Conservation (phyloP, 768 basidiomycete species). For the Boletus vinaceobasis region DNA sequence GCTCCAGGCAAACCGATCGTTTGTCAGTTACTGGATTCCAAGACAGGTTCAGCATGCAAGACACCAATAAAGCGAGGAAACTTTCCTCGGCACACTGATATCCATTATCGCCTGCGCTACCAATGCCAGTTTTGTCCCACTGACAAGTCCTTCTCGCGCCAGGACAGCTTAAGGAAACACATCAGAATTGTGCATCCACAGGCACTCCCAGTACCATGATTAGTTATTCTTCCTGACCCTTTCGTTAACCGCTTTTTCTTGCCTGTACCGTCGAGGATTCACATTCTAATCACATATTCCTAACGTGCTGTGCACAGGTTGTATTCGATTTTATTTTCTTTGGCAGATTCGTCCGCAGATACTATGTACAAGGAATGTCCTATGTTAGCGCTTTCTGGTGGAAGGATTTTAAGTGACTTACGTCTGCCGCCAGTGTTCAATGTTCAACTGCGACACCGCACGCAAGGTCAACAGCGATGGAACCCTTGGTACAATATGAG, state of each 20-base stretch:
- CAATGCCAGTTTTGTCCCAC: slow-evolving; percentile 11
- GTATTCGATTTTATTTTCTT: not conserved
- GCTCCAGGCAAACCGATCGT: not conserved
- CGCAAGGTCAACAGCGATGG: not conserved
- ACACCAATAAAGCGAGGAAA: slow-evolving; percentile 2
- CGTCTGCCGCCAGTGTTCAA: too few species aligned
- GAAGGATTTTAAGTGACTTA: not conserved
- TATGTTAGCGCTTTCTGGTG: not conserved
- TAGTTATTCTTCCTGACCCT: not conserved
- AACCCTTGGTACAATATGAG: not conserved
- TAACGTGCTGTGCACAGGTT: too few species aligned
- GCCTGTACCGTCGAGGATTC: too few species aligned
- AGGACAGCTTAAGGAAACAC: slow-evolving; percentile 18
- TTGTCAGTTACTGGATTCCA: slow-evolving; percentile 12
- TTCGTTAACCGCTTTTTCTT: too few species aligned
- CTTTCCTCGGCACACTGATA: slow-evolving; percentile 17
- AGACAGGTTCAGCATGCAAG: slow-evolving; percentile 3
- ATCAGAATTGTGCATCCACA: slow-evolving; percentile 7
- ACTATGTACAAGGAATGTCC: not conserved
- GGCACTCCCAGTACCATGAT: not conserved
- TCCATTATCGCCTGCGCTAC: slow-evolving; percentile 16
- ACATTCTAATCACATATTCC: not conserved
- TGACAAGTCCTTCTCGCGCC: slow-evolving; percentile 20
- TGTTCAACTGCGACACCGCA: not conserved
- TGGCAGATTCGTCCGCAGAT: not conserved